These are phyloP conservation scores for Corylus americana DNA, from an alignment of 306 rosid species.

Conservation along the genomic window DNA sequence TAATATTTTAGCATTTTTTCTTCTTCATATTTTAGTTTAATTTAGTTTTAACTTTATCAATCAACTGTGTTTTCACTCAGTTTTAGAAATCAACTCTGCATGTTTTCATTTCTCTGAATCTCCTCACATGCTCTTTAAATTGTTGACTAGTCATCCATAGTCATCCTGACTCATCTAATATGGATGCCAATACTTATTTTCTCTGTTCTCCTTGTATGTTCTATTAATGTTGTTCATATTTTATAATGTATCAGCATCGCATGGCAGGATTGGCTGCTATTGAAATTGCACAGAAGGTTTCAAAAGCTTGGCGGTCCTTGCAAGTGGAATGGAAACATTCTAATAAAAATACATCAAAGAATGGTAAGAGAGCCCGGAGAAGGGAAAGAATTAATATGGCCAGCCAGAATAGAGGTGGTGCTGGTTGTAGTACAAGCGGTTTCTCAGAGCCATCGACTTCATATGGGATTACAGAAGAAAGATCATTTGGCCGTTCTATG, in stretches of 20 bases:
- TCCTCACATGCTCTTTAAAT: constrained; percentile 7
- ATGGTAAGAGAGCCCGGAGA: constrained; percentile 75
- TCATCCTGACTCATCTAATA: background rate
- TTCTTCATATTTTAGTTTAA: background rate
- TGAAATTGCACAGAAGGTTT: constrained; percentile 95
- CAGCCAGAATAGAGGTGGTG: constrained; percentile 95
- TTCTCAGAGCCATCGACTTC: constrained; percentile 57
- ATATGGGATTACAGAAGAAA: constrained; percentile 55
- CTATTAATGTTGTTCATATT: constrained; percentile 21
- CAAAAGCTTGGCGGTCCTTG: constrained; percentile 88
- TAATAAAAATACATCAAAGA: constrained; percentile 63
- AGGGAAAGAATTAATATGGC: constrained; percentile 75
- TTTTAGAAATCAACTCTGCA: constrained; percentile 9
- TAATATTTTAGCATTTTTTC: background rate
- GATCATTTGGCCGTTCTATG: constrained; percentile 54
- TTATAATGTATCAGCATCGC: constrained; percentile 75
- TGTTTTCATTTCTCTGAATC: background rate
- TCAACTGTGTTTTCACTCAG: background rate
- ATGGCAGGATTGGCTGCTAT: constrained; percentile 97
- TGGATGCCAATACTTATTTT: background rate
- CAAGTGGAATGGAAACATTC: constrained; percentile 76
- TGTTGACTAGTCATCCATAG: background rate
- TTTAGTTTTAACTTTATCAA: background rate
- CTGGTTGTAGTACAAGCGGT: constrained; percentile 92
- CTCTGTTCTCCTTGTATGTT: constrained; percentile 7